phyloP scores from a whole-genome alignment of 768 basidiomycete genomes.

The Psilocybe sp. region DNA sequence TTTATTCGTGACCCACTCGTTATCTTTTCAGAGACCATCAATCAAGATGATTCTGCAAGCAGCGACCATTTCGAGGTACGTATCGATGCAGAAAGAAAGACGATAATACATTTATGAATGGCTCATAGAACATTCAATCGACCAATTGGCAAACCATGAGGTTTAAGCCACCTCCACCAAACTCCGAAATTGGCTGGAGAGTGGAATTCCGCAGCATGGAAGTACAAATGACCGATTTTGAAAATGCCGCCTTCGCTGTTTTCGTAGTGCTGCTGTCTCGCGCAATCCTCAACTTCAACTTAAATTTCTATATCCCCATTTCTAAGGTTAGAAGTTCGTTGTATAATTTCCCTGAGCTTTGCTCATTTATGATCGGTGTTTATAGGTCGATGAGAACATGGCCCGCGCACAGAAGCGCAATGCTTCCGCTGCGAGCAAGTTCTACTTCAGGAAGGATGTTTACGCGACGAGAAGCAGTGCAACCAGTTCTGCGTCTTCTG shows the following conservation, averaged over 20 bases:
- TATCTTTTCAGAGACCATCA: constrained; percentile 88
- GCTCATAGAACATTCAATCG: constrained; percentile 83
- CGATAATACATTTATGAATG: neutral
- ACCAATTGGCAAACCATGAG: constrained; percentile 99
- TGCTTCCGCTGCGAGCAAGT: constrained; percentile 70
- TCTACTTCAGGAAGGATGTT: constrained; percentile 88
- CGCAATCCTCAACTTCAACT: constrained; percentile 85
- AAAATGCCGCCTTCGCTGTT: constrained; percentile 95
- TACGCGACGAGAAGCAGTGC: constrained; percentile 50
- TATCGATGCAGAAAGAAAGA: neutral
- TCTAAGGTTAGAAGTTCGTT: constrained; percentile 63
- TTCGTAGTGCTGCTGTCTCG: constrained; percentile 94
- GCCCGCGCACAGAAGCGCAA: constrained; percentile 80
- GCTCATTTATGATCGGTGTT: neutral
- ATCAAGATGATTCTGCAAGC: constrained; percentile 85
- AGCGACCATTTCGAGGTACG: constrained; percentile 94
- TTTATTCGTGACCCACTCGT: constrained; percentile 98
- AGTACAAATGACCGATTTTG: constrained; percentile 97
- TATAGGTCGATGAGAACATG: constrained; percentile 97
- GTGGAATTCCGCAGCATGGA: constrained; percentile 99
- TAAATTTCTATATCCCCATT: constrained; percentile 96
- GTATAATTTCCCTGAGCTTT: neutral
- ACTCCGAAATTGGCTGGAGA: constrained; percentile 93
- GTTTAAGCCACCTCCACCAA: constrained; percentile 96
- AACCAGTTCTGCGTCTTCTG: constrained; percentile 44